Percentiles rank a stretch among this genome's conserved stretches.
These are phyloP conservation scores for Thalassiosira exigua DNA, from an alignment of 352 stramenopile species.

Conservation along the genomic window DNA sequence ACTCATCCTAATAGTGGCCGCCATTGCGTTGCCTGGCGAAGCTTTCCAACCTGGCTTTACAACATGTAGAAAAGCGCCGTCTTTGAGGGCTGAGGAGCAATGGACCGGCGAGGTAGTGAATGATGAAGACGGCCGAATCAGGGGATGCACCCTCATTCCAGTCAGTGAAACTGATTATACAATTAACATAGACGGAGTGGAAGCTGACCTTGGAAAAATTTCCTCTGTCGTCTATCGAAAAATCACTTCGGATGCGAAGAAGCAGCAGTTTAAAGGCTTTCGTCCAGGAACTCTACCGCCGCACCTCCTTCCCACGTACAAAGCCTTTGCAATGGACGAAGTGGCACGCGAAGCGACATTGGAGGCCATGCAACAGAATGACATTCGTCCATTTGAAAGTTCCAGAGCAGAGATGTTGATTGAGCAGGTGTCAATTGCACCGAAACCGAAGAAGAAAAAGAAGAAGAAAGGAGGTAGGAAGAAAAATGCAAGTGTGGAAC, in stretches of 20 bases:
- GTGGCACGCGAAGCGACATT: constrained; percentile 75
- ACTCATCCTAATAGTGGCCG: constrained; percentile 17
- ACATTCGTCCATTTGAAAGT: constrained; percentile 79
- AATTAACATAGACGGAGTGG: constrained; percentile 75
- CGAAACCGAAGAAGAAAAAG: constrained; percentile 54
- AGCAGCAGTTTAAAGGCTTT: constrained; percentile 81
- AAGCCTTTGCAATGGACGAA: constrained; percentile 83
- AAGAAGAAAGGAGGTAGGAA: constrained; percentile 67
- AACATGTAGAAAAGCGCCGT: not conserved
- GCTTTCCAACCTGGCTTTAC: not conserved
- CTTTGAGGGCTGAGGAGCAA: constrained; percentile 20
- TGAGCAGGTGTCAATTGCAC: constrained; percentile 68
- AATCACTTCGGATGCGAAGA: constrained; percentile 75
- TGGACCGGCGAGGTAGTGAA: constrained; percentile 75
- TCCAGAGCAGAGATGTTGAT: constrained; percentile 65
- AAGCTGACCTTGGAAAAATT: constrained; percentile 82
- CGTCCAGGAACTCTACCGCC: constrained; percentile 79
- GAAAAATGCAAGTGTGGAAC: constrained; percentile 30
- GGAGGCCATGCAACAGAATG: constrained; percentile 83
- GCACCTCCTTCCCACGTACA: constrained; percentile 79
- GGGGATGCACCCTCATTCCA: constrained; percentile 63
- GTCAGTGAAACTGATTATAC: constrained; percentile 73
- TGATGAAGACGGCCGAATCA: constrained; percentile 59
- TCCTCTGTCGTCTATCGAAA: constrained; percentile 76
- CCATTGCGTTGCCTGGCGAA: constrained; percentile 13